These are phyloP conservation scores for Fraxinus velutina DNA, from an alignment of 305 asterid genomes.

Conservation along the genomic window DNA sequence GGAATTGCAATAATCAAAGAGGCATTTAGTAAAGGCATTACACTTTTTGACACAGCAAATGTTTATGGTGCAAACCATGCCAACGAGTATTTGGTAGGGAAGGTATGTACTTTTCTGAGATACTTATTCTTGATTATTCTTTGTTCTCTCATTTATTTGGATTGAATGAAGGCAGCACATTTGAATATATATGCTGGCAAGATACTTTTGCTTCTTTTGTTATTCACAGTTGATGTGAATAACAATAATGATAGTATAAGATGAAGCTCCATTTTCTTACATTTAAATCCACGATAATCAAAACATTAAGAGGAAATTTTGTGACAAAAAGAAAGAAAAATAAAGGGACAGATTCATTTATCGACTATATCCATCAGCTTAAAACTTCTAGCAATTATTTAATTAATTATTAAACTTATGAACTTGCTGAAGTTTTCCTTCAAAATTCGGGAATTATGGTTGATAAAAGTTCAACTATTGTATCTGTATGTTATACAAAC, in stretches of 20 bases:
- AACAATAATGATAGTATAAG: neutral
- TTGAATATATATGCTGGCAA: neutral
- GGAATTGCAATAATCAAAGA: conserved; percentile 43
- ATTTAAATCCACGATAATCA: neutral
- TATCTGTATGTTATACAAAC: neutral
- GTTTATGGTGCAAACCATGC: conserved; percentile 46
- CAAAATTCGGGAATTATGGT: neutral
- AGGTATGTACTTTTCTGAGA: conserved; percentile 26
- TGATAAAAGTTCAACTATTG: neutral
- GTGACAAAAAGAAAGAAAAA: neutral
- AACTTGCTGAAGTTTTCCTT: neutral
- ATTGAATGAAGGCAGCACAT: neutral
- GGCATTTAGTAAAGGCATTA: conserved; percentile 41
- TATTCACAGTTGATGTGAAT: neutral
- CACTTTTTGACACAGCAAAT: conserved; percentile 45
- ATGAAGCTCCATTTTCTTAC: neutral
- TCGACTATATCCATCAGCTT: neutral
- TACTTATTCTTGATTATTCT: neutral
- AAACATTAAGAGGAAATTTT: neutral
- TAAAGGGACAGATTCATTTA: neutral
- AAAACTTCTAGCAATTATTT: neutral
- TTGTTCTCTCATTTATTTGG: too few relatives aligned
- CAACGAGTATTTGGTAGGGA: conserved; percentile 42
- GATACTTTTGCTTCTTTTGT: neutral
- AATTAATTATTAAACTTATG: neutral